Base-by-base conservation (phyloP, 2,329 filamentous ascomycete species). In the Amauroascus niger region DNA sequence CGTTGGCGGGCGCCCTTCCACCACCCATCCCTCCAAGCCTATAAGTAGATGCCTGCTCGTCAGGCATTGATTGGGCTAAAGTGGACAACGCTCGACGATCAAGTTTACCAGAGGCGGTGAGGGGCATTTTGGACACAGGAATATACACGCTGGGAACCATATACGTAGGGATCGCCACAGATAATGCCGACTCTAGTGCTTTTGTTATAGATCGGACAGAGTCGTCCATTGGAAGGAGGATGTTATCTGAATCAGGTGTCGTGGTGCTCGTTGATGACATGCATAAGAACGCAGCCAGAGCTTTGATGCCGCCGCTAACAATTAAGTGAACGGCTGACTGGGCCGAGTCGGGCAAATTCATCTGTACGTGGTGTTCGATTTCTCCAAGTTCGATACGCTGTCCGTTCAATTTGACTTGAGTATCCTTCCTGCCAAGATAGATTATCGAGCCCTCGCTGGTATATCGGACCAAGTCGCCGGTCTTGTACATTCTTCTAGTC, bases 301-400 rank as follows among this genome's bases (percentile, higher is more conserved):
- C 89, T 67, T 94, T 88, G 65, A 88, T 81, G 61, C 83, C 83
- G 69, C 94, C 84, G 69, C 87, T 81, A 67, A 87, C 81, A 3
- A 96, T 81, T 2, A 86, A 87, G 60, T 97, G 91, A 32, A 88
- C 79, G 24, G 96, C 80, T 20, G 94, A 71, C 0, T 59, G 53
- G 14, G 53, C 32, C n/a, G 43, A 53, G 20, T 57, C 55, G 1
- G 80, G 82, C 69, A 87, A 81, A 39, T 82, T 79, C 51, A 81
- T 84, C 44, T 56, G 57, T n/a, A 96, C 74, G 66, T 94, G 84
- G 40, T 78, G 86, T 68, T 97, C 90, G 60, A 97, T 96, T 60
- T 97, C 93, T 58, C 85, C 86, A 47, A 97, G 81, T 71, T 98
- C 93, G 61, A 98, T 95, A 55, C 91, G 80, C 76, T 96, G 97